phyloP scores from a whole-genome alignment of 2,329 filamentous ascomycete genomes.

The Alternaria sp. region DNA sequence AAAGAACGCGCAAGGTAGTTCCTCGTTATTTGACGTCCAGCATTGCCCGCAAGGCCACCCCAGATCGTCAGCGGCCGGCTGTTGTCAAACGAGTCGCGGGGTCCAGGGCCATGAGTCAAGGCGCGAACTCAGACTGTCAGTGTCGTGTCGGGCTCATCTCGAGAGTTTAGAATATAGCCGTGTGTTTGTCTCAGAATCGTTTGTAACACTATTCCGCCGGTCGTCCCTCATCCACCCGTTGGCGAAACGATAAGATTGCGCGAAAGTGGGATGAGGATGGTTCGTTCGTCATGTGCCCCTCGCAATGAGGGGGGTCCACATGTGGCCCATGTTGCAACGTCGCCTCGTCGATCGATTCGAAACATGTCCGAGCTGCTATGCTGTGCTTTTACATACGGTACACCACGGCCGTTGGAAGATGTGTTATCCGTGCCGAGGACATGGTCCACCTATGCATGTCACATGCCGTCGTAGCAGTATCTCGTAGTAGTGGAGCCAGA shows the following conservation, averaged over 20 bases:
- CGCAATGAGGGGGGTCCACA: background rate
- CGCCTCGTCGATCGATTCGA: background rate
- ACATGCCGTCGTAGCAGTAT: background rate
- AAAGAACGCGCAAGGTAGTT: background rate
- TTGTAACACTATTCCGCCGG: background rate
- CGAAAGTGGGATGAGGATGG: background rate
- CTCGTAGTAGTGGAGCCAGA: background rate
- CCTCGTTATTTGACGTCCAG: slow-evolving; percentile 35
- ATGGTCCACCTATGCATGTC: background rate
- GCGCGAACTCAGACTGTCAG: background rate
- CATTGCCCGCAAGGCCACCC: slow-evolving; percentile 2
- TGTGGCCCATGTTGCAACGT: background rate
- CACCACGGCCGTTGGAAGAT: background rate
- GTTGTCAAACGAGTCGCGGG: background rate
- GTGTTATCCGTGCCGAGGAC: background rate
- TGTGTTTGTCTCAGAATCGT: background rate
- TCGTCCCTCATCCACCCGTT: background rate
- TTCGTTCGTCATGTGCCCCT: background rate
- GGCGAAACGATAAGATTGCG: background rate
- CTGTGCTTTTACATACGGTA: background rate
- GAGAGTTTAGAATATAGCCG: background rate
- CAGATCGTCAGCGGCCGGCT: background rate
- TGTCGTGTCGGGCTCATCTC: background rate
- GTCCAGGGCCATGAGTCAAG: background rate
- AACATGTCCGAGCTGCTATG: background rate